phyloP scores from a whole-genome alignment of 2,329 filamentous ascomycete genomes.

The Cryphonectria radicalis region DNA sequence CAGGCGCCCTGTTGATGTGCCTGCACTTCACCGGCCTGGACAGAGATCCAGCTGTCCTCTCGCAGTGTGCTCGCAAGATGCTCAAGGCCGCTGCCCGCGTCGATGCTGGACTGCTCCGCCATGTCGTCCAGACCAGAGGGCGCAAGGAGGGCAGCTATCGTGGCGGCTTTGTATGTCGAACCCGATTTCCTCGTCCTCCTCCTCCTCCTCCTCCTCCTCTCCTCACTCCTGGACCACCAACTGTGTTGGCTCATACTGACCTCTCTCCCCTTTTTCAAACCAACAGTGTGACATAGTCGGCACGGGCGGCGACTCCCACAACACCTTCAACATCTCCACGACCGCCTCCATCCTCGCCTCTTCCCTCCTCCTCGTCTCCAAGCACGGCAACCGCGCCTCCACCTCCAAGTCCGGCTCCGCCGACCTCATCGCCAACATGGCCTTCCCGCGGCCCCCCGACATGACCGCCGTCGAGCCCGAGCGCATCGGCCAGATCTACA shows the following conservation, averaged over 20 bases:
- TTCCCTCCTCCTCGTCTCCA: conserved; percentile 81
- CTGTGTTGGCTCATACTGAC: conserved; percentile 11
- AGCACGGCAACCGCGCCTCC: conserved; percentile 94
- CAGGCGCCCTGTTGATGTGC: conserved; percentile 83
- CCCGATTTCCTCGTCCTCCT: not conserved
- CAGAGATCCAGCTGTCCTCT: conserved; percentile 81
- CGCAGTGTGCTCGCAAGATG: conserved; percentile 84
- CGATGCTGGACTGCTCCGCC: conserved; percentile 64
- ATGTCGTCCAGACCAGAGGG: conserved; percentile 63
- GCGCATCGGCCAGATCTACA: conserved; percentile 75
- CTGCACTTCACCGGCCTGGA: conserved; percentile 91
- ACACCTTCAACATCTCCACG: conserved; percentile 98
- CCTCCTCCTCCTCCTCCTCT: conserved; percentile 1
- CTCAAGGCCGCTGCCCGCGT: conserved; percentile 75
- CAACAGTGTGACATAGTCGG: conserved; percentile 89
- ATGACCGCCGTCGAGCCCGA: conserved; percentile 74
- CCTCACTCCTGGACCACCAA: not conserved
- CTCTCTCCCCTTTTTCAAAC: not conserved
- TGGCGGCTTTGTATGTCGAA: conserved; percentile 75
- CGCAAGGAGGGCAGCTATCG: conserved; percentile 73
- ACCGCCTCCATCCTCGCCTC: conserved; percentile 91
- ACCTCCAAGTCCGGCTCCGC: conserved; percentile 96
- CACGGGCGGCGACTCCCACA: conserved; percentile 93
- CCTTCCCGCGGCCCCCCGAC: conserved; percentile 68
- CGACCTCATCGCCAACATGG: conserved; percentile 80